Evolutionary conservation across 2,329 filamentous ascomycete genomes (phyloP).

Genomic region (Thielaviopsis ethacetica): DNA sequence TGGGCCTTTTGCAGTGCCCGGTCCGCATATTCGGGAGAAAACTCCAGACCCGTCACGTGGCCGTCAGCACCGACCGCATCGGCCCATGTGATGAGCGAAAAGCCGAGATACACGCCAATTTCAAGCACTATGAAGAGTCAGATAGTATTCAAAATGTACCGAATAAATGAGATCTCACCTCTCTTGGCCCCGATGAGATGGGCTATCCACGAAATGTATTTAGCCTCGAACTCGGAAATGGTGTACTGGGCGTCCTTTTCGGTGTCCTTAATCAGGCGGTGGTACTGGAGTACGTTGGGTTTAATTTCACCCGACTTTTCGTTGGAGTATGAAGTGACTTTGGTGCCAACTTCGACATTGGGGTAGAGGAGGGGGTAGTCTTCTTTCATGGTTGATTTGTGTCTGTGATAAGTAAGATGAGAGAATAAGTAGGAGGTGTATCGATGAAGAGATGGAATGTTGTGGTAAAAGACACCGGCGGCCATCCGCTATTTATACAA

Average conservation of each 20-base stretch:
- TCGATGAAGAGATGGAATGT: too few species aligned
- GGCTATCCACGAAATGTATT: slow-evolving; percentile 9
- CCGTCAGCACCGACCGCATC: slow-evolving; percentile 16
- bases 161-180: not conserved
- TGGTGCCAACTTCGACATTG: slow-evolving; percentile 7
- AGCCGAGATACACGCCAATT: slow-evolving; percentile 17
- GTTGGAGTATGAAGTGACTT: slow-evolving; percentile 11
- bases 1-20: not conserved
- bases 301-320: slow-evolving; percentile 6
- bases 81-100: slow-evolving; percentile 15
- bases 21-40: slow-evolving; percentile 1
- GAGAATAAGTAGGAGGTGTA: too few species aligned
- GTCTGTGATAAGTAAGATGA: not conserved
- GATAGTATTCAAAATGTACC: not conserved
- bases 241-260: slow-evolving; percentile 7
- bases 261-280: slow-evolving; percentile 5
- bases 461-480: too few species aligned
- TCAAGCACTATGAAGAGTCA: slow-evolving; percentile 14
- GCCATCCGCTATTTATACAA: too few species aligned
- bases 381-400: slow-evolving; percentile 7
- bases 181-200: slow-evolving; percentile 2
- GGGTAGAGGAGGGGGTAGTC: slow-evolving; percentile 9
- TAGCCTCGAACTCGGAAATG: slow-evolving; percentile 11
- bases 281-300: slow-evolving; percentile 1
- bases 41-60: slow-evolving; percentile 14